Percentiles rank a stretch among this genome's conserved stretches.
These are phyloP conservation scores for Phytophthora fragariaefolia DNA, from an alignment of 352 stramenopile genomes.

Conservation along the genomic window DNA sequence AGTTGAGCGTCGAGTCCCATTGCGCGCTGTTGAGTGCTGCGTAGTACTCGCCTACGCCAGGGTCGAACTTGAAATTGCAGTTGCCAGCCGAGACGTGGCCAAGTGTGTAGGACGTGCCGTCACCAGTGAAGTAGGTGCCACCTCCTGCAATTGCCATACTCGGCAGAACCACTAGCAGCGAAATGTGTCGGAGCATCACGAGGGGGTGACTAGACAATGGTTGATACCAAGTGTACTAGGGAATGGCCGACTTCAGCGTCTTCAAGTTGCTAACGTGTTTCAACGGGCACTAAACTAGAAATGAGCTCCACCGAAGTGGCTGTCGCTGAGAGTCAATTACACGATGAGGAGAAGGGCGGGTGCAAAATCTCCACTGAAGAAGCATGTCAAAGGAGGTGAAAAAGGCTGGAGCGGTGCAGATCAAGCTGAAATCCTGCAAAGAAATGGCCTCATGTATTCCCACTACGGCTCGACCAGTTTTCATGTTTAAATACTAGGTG, in stretches of 20 bases:
- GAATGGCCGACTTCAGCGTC: no score
- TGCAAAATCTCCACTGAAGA: no score
- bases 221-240: not conserved
- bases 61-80: constrained; percentile 60
- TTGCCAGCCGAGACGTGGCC: constrained; percentile 35
- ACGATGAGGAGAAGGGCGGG: not conserved
- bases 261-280: not conserved
- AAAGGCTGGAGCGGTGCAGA: constrained; percentile 1
- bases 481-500: no score
- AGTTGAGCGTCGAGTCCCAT: constrained; percentile 58
- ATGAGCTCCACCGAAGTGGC: not conserved
- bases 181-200: constrained; percentile 33
- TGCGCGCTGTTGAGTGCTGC: constrained; percentile 62
- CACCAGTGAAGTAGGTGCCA: constrained; percentile 43
- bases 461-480: no score
- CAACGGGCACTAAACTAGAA: not conserved
- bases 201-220: no score
- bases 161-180: constrained; percentile 16
- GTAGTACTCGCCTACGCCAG: constrained; percentile 49
- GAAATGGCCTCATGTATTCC: not conserved
- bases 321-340: not conserved
- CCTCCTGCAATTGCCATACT: constrained; percentile 16
- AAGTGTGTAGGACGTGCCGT: constrained; percentile 55
- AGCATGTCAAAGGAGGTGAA: not conserved
- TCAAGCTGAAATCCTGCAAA: constrained; percentile 4